A percentile compares a stretch with the other conserved stretches of the same genome.
Evolutionary conservation across 345 rosid genomes (phyloP).

Genomic region (Gossypium rotundifolium): DNA sequence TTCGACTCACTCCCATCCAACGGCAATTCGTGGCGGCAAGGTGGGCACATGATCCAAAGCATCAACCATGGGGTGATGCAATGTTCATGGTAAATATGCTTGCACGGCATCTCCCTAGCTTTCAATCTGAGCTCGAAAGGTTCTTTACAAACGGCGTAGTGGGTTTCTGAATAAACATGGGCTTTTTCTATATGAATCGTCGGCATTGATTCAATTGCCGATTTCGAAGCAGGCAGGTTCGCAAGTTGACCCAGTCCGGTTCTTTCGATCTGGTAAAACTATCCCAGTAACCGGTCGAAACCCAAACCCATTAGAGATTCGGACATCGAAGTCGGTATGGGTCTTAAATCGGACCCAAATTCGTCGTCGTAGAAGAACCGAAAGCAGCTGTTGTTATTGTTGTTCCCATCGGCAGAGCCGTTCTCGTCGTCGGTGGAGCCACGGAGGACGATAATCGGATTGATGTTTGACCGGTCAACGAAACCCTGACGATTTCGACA

Average conservation of each 20-base stretch:
- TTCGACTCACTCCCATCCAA: slow-evolving; percentile 12
- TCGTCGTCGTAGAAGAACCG: slow-evolving; percentile 12
- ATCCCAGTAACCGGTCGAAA: slow-evolving; percentile 15
- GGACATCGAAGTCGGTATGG: slow-evolving; percentile 6
- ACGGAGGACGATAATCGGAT: slow-evolving; percentile 18
- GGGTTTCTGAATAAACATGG: slow-evolving; percentile 15
- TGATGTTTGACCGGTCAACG: slow-evolving; percentile 16
- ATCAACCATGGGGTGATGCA: slow-evolving; percentile 31
- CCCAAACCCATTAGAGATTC: slow-evolving; percentile 16
- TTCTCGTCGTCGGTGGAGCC: background rate
- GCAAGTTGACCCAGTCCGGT: slow-evolving; percentile 12
- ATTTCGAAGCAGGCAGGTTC: slow-evolving; percentile 23
- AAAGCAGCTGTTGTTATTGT: background rate
- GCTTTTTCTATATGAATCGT: slow-evolving; percentile 2
- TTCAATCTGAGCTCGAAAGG: slow-evolving; percentile 19
- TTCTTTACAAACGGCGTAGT: slow-evolving; percentile 27
- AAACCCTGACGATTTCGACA: slow-evolving; percentile 3
- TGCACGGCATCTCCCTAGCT: slow-evolving; percentile 31
- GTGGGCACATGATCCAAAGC: slow-evolving; percentile 22
- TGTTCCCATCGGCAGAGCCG: background rate
- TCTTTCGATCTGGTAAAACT: slow-evolving; percentile 16
- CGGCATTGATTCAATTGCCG: slow-evolving; percentile 25
- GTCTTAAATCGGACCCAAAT: slow-evolving; percentile 10
- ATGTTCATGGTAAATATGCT: slow-evolving; percentile 27
- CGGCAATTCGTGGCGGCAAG: slow-evolving; percentile 25